A percentile compares a stretch with the other conserved stretches of the same genome.
phyloP scores from a whole-genome alignment of 768 basidiomycete genomes.

The Suillus tomentosus region DNA sequence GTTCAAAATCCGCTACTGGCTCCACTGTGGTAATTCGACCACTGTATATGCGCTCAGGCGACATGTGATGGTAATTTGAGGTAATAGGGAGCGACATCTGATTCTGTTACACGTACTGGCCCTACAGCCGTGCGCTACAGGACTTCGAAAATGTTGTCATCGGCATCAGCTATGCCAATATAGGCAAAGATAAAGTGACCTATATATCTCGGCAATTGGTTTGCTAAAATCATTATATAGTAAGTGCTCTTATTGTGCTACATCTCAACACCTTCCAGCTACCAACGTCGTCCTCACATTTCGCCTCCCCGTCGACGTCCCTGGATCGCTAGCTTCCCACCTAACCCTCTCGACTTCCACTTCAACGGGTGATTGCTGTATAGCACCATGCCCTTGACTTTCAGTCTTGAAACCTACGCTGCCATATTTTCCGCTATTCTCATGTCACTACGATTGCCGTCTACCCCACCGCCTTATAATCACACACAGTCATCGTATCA shows the following conservation, averaged over 20 bases:
- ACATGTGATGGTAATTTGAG: neutral
- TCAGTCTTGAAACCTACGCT: neutral
- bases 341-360: neutral
- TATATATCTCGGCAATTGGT: neutral
- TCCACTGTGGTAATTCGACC: neutral
- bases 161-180: neutral
- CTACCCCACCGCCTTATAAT: conserved; percentile 10
- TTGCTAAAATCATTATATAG: too few species aligned
- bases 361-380: neutral
- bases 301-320: neutral
- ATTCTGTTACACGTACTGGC: neutral
- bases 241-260: too few species aligned
- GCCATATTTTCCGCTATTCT: neutral
- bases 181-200: neutral
- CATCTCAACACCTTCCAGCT: neutral
- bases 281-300: neutral
- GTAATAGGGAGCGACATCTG: neutral
- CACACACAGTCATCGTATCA: neutral
- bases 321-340: neutral
- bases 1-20: neutral
- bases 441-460: neutral
- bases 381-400: neutral
- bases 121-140: neutral
- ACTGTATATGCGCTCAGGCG: neutral
- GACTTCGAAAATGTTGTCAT: neutral